Evolutionary conservation across 2,329 filamentous ascomycete genomes (phyloP), one percentile per base, ranked within the genome.

Genomic region (Monilinia fructigena): DNA sequence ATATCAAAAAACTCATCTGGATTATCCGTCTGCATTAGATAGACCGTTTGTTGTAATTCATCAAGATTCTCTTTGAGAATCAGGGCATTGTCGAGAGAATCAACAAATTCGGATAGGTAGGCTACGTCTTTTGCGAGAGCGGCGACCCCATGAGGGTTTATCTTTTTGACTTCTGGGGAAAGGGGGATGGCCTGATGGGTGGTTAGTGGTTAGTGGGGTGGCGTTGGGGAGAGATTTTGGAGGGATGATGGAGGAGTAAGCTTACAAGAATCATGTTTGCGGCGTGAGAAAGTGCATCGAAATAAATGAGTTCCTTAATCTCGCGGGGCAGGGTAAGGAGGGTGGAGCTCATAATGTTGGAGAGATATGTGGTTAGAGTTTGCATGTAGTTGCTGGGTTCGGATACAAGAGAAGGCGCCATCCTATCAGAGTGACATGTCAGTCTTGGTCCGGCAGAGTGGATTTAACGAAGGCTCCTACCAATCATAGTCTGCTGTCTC

Each of bases 401-500:
- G 0, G 82, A 81, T 23, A 89, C 86, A 31, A 86, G 80, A 8
- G 82, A 85, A 4, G 83, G 81, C 10, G 85, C 82, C 78, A 84
- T 86, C 85, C 78, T 80, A 64, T 54, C 45, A n/a, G 18, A 64
- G 61, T 38, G 16, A 23, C 66, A 58, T 63, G 68, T 68, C 65
- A 70, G 68, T 26, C 59, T 10, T 16, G 11, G 8, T 45, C 10
- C 23, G 10, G 50, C 20, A 3, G 55, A 53, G 20, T 54, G 10
- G 16, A 8, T 64, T 31, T 20, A 20, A 12, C 31, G 18, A 45
- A n/a, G n/a, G 10, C 40, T 70, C 79, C 65, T 79, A 88, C 89
- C 95, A 99, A 77, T 98, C 92, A 76, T 99, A 99, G 78, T 99
- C 95, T 42, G 95, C 94, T 0, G 93, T 98, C 73, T 97, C 94